Base-by-base conservation (phyloP, 352 stramenopile species). In the Globisporangium middletonii region DNA sequence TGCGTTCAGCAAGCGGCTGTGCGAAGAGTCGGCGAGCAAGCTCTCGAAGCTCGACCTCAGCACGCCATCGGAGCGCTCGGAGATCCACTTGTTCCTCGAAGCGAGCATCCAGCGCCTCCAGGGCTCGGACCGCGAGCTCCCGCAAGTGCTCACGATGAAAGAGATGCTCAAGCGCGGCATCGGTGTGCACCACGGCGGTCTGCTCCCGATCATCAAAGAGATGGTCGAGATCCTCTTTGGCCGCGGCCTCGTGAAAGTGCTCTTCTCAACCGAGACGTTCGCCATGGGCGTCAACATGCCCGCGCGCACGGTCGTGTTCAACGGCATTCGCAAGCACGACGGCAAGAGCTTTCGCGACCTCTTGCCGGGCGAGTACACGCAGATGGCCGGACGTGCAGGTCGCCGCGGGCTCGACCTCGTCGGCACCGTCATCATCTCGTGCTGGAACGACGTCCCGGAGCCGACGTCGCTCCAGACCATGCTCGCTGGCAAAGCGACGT, bases 281-380 rank as follows among this genome's bases (percentile, higher is more conserved):
- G 97, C 97, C 2, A 98, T 98, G 87, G 97, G 97, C 63, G 94
- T 99, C 4, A 99, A 99, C 68, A 99, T 99, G 97, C 97, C 97
- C 23, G 97, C 97, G 8, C 81, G 94, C 28, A 94, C 83, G 2
- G 97, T 99, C 15, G 92, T 99, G 1, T 99, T 99, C 75, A 98
- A 98, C 58, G 89, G 86, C 15, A 95, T 98, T 50, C 80, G 93
- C 30, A 99, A 99, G 78, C 96, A 99, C 66, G 97, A 99, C 70
- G 97, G 97, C 23, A 91, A 91, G 54, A 84, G 79, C 51, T 97
- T 97, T 55, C 87, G 94, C 30, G 85, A 96, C 60, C 69, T 98
- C 51, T 47, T 92, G 26, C 83, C 90, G 0, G 86, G 85, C 27
- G 90, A 97, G 65, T 97, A 97, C 70, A 90, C 85, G 1, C 81